A percentile compares a stretch with the other conserved stretches of the same genome.
Evolutionary conservation across 805 yeast genomes (phyloP).

Genomic region (Metschnikowia noctiluminum): DNA sequence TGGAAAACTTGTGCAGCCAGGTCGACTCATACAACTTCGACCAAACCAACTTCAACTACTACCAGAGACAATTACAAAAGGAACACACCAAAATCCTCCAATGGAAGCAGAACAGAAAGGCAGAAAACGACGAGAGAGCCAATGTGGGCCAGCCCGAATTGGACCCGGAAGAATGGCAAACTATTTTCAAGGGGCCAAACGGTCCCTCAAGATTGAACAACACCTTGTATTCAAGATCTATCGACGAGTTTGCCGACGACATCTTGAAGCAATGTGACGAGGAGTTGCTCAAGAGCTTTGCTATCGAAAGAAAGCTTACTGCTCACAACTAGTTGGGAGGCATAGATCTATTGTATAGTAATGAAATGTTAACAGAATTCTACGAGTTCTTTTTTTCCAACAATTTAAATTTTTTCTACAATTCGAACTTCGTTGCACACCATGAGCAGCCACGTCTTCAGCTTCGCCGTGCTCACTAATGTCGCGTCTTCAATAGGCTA

Average conservation of each 20-base stretch:
- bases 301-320: conserved; percentile 52
- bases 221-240: conserved; percentile 62
- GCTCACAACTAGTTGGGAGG: conserved; percentile 14
- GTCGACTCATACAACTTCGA: conserved; percentile 75
- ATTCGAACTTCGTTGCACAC: no score
- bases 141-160: conserved; percentile 53
- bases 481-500: conserved; percentile 6
- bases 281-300: conserved; percentile 60
- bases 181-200: conserved; percentile 60
- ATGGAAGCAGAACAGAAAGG: conserved; percentile 69
- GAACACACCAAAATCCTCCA: conserved; percentile 67
- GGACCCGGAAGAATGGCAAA: conserved; percentile 63
- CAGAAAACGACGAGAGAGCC: conserved; percentile 60
- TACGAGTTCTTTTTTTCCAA: conserved; percentile 1
- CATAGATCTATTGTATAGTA: conserved; percentile 8
- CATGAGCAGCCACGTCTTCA: no score
- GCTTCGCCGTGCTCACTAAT: conserved; percentile 3
- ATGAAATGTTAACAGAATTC: conserved; percentile 3
- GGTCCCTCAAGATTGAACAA: conserved; percentile 77
- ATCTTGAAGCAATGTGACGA: conserved; percentile 68
- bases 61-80: conserved; percentile 70
- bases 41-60: conserved; percentile 76
- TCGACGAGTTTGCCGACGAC: conserved; percentile 67
- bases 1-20: conserved; percentile 63
- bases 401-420: no score